Base-by-base conservation (phyloP, 305 asterid genomes). In the Plantago lanceolata region DNA sequence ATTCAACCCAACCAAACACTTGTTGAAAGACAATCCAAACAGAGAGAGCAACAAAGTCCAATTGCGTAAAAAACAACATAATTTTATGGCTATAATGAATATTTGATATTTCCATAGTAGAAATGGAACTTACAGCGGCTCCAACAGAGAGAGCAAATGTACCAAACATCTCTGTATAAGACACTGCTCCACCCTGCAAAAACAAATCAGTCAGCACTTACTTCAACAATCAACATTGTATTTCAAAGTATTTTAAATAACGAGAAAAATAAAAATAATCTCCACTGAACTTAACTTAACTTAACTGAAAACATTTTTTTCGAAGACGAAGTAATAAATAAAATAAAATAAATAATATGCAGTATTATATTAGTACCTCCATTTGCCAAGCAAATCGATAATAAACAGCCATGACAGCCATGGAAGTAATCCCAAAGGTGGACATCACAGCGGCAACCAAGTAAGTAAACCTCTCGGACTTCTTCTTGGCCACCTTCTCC, bases 371-470 rank as follows among this genome's bases (percentile, higher is more conserved):
- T 18, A 5, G 0, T 2, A 92, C 98, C 96, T 87, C 97, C 98
- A 93, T 85, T 76, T 89, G 96, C 95, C 95, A 89, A 43, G 88
- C 71, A 26, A 93, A 89, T 67, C 99, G 75, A 44, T 79, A 89
- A 56, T 89, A 93, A 58, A 93, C 96, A 17, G 99, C 81, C 76
- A 87, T 33, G 19, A 81, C 76, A 3, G 95, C 90, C 94, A 93
- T 78, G 50, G 92, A 85, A 67, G 96, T 85, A 73, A 89, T 77
- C 45, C 99, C 99, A 0, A 89, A 71, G 43, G 85, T 89, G 48
- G 99, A 93, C 94, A 93, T 85, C 1, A 93, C 95, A 11, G 99
- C 99, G 19, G 99, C 99, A 11, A 85, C 81, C 24, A 93, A 79
- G 73, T 93, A 93, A 49, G 92, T 76, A 31, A 74, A 80, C 68